A percentile compares a stretch with the other conserved stretches of the same genome.
Conservation (phyloP, 1,139 yeast species). For the Scheffersomyces quercinus region DNA sequence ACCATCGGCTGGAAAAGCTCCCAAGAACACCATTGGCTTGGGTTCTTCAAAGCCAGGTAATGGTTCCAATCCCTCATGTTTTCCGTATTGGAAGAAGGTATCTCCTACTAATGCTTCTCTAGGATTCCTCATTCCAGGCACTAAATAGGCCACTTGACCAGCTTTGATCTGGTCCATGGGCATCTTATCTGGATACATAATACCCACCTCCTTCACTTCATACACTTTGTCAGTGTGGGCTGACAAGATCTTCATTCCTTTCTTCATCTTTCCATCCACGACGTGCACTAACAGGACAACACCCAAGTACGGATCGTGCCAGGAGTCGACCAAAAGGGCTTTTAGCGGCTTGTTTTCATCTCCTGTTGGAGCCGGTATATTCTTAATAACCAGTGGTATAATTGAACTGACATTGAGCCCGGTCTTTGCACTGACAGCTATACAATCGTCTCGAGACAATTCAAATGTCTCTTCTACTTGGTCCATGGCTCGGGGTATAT, state of each 20-base stretch:
- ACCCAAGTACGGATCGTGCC: conserved; percentile 94
- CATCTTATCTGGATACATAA: conserved; percentile 87
- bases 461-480: conserved; percentile 87
- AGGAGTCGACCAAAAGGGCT: conserved; percentile 86
- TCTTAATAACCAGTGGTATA: conserved; percentile 75
- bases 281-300: conserved; percentile 86
- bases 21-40: conserved; percentile 97
- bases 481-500: conserved; percentile 75
- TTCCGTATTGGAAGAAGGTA: conserved; percentile 73
- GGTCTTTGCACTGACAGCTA: conserved; percentile 90
- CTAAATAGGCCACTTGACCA: conserved; percentile 93
- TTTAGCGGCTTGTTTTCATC: conserved; percentile 56
- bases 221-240: conserved; percentile 76
- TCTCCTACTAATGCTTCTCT: conserved; percentile 91
- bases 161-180: conserved; percentile 66
- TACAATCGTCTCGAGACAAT: conserved; percentile 68
- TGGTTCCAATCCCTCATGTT: conserved; percentile 63
- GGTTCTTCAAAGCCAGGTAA: conserved; percentile 96
- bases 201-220: conserved; percentile 90
- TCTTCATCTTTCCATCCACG: conserved; percentile 76
- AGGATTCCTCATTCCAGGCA: conserved; percentile 91
- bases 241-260: conserved; percentile 73
- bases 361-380: conserved; percentile 75
- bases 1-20: conserved; percentile 97
- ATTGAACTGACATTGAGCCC: conserved; percentile 77